phyloP scores from a whole-genome alignment of 1,284 basidiomycete genomes.

The Leccinum angustisporum region DNA sequence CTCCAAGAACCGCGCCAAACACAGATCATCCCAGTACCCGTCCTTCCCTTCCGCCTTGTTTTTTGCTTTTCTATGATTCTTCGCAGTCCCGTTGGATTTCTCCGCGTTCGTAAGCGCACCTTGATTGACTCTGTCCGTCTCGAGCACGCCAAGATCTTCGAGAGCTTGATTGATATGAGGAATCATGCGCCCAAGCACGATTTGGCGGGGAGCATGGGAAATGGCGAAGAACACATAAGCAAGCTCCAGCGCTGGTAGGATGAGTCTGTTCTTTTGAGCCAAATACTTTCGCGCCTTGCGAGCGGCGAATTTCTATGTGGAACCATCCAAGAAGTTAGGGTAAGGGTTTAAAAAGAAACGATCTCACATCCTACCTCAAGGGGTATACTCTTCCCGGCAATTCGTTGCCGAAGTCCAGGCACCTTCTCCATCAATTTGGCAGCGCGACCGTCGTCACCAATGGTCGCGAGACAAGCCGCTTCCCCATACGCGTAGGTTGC shows the following conservation, averaged over 20 bases:
- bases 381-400: slow-evolving; percentile 92
- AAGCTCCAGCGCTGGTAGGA: slow-evolving; percentile 83
- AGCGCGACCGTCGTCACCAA: slow-evolving; percentile 46
- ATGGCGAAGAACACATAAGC: slow-evolving; percentile 78
- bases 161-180: slow-evolving; percentile 52
- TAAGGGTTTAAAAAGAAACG: background rate
- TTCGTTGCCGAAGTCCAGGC: slow-evolving; percentile 67
- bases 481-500: slow-evolving; percentile 79
- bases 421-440: slow-evolving; percentile 61
- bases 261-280: slow-evolving; percentile 66
- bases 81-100: slow-evolving; percentile 10
- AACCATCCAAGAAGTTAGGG: background rate
- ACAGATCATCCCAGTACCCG: slow-evolving; percentile 88
- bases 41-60: slow-evolving; percentile 51
- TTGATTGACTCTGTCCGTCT: slow-evolving; percentile 10
- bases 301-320: slow-evolving; percentile 82
- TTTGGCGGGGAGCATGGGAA: slow-evolving; percentile 57
- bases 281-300: slow-evolving; percentile 89
- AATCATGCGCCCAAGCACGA: slow-evolving; percentile 56
- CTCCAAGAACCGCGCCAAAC: slow-evolving; percentile 79
- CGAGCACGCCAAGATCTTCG: slow-evolving; percentile 31
- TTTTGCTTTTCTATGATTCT: slow-evolving; percentile 36
- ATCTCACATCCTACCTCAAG: slow-evolving; percentile 60
- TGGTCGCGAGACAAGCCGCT: slow-evolving; percentile 61
- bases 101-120: background rate